A percentile compares a stretch with the other conserved stretches of the same genome.
These are phyloP conservation scores for Setaria italica DNA, from an alignment of 202 grass and related monocot species.

Conservation along the genomic window DNA sequence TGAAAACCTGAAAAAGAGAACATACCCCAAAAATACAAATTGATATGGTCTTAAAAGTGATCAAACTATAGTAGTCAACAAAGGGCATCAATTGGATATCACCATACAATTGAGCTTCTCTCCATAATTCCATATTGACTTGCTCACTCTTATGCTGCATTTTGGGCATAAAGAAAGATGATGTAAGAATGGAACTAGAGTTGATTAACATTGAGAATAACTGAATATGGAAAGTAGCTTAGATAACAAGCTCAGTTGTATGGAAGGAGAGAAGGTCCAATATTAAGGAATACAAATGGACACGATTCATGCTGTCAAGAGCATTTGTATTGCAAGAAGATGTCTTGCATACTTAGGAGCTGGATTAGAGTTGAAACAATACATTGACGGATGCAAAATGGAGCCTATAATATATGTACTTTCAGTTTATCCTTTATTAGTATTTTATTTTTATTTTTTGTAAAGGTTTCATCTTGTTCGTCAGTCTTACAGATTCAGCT, in stretches of 20 bases:
- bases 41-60: conserved; percentile 84
- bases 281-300: conserved; percentile 12
- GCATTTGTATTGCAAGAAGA: conserved; percentile 20
- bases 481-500: neutral
- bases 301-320: neutral
- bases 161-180: conserved; percentile 15
- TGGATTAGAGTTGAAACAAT: conserved; percentile 14
- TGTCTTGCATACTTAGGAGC: conserved; percentile 6
- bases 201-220: conserved; percentile 26
- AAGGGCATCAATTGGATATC: conserved; percentile 97
- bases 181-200: conserved; percentile 19
- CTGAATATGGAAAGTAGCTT: conserved; percentile 2
- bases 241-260: conserved; percentile 8
- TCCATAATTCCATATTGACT: conserved; percentile 89
- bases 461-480: conserved; percentile 11
- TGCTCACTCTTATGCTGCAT: conserved; percentile 85
- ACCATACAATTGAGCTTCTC: conserved; percentile 79
- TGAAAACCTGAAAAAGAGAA: conserved; percentile 48
- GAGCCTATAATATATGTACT: neutral
- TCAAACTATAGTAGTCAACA: conserved; percentile 92
- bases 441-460: neutral
- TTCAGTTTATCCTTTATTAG: neutral
- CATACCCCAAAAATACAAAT: conserved; percentile 82
- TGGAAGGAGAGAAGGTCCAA: conserved; percentile 8
- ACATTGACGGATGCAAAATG: neutral